These are phyloP conservation scores for Mycena belliarum DNA, from an alignment of 768 basidiomycete species.

Conservation along the genomic window DNA sequence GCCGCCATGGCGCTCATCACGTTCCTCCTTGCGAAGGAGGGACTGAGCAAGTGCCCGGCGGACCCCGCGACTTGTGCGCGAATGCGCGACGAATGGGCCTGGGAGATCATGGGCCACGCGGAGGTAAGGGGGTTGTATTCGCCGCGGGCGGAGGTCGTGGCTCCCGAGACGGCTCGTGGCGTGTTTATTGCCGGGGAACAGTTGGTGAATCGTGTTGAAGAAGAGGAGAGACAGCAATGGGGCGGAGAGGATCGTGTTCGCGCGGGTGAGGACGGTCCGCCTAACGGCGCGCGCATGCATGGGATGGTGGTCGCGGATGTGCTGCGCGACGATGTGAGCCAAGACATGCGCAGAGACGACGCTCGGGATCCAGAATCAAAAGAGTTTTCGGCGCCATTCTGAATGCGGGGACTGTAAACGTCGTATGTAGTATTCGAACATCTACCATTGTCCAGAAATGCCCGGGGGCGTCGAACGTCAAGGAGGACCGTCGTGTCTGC, in stretches of 20 bases:
- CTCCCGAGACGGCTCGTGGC: not conserved
- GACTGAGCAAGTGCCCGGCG: not conserved
- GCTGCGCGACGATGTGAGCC: slow-evolving; percentile 20
- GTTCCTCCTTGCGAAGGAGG: not conserved
- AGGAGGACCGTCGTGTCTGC: no score
- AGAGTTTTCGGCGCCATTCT: not conserved
- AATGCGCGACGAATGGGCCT: not conserved
- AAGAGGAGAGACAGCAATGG: slow-evolving; percentile 18
- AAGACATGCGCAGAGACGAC: slow-evolving; percentile 18
- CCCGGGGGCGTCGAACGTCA: no score
- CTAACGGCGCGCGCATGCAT: slow-evolving; percentile 31
- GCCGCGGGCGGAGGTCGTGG: not conserved
- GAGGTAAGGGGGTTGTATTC: not conserved
- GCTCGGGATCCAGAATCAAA: slow-evolving; percentile 11
- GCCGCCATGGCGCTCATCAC: no score
- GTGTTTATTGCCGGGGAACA: not conserved
- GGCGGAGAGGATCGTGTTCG: slow-evolving; percentile 9
- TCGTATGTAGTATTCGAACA: no score
- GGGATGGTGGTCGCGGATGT: no score
- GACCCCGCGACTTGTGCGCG: not conserved
- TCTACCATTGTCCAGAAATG: no score
- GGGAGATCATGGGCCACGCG: not conserved
- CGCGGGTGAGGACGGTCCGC: slow-evolving; percentile 24
- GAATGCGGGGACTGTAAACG: no score
- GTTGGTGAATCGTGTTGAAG: not conserved